A percentile compares a stretch with the other conserved stretches of the same genome.
These are phyloP conservation scores for Beauveria australis DNA, from an alignment of 2,329 filamentous ascomycete species.

Conservation along the genomic window DNA sequence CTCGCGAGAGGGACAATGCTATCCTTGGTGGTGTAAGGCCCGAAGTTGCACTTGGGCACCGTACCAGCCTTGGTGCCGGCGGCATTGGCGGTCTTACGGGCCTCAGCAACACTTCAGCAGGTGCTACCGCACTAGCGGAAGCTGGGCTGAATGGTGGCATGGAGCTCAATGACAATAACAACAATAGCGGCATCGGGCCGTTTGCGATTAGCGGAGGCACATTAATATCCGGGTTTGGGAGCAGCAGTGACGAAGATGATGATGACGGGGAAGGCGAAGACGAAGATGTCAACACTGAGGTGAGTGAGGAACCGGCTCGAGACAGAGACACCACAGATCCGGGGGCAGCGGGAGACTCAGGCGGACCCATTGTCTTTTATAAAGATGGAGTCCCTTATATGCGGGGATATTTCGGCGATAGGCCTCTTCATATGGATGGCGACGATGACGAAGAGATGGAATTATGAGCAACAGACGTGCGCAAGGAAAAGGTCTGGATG, in stretches of 20 bases:
- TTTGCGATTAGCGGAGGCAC: constrained; percentile 68
- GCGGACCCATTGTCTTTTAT: constrained; percentile 1
- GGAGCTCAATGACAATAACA: constrained; percentile 56
- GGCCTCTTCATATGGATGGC: neutral
- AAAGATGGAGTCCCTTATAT: neutral
- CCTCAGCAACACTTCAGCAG: constrained; percentile 29
- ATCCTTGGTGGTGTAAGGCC: constrained; percentile 92
- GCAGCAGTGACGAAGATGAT: constrained; percentile 91
- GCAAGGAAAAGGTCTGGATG: neutral
- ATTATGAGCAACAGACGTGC: constrained; percentile 4
- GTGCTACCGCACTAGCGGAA: constrained; percentile 66
- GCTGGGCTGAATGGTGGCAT: constrained; percentile 72
- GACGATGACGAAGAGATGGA: constrained; percentile 8
- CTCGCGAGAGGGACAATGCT: constrained; percentile 93
- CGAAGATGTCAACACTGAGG: constrained; percentile 63
- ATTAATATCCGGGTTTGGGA: constrained; percentile 84
- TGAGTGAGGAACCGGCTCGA: constrained; percentile 34
- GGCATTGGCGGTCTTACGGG: constrained; percentile 40
- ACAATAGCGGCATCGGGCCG: constrained; percentile 57
- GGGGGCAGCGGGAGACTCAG: neutral
- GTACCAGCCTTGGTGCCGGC: constrained; percentile 50
- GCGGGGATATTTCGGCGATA: constrained; percentile 2
- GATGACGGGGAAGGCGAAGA: constrained; percentile 86
- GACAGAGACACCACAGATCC: constrained; percentile 4
- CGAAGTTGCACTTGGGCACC: constrained; percentile 76